These are phyloP conservation scores for Begonia masoniana DNA, from an alignment of 306 rosid genomes.

Conservation along the genomic window DNA sequence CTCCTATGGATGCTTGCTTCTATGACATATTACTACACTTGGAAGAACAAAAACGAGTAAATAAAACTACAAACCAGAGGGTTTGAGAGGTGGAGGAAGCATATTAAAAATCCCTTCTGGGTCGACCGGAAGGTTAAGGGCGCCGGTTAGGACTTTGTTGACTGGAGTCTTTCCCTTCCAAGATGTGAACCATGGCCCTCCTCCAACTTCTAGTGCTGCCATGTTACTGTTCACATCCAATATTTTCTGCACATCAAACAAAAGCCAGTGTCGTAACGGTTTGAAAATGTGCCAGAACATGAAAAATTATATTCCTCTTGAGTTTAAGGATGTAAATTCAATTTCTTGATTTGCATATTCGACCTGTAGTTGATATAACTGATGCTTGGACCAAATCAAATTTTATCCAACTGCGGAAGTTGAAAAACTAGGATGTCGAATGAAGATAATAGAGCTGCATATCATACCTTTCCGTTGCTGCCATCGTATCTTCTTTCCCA, in stretches of 20 bases:
- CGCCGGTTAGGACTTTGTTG: slow-evolving; percentile 31
- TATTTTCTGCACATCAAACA: slow-evolving; percentile 36
- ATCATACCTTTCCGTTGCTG: slow-evolving; percentile 70
- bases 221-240: slow-evolving; percentile 67
- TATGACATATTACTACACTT: too few species aligned
- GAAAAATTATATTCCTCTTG: too few species aligned
- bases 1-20: too few species aligned
- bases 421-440: too few species aligned
- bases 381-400: too few species aligned
- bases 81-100: slow-evolving; percentile 45
- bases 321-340: too few species aligned
- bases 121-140: slow-evolving; percentile 49
- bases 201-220: slow-evolving; percentile 90
- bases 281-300: too few species aligned
- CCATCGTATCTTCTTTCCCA: slow-evolving; percentile 86
- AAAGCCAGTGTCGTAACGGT: background rate
- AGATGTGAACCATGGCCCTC: slow-evolving; percentile 85
- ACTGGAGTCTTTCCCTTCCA: slow-evolving; percentile 66
- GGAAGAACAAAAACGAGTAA: too few species aligned
- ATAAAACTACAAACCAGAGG: slow-evolving; percentile 70
- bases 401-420: too few species aligned
- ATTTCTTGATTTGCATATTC: too few species aligned
- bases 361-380: too few species aligned
- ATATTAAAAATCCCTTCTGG: slow-evolving; percentile 30
- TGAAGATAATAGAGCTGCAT: background rate